Percentiles rank a stretch among this genome's conserved stretches.
Conservation (phyloP, 495 filamentous ascomycete species). For the Penicillium coffeae region DNA sequence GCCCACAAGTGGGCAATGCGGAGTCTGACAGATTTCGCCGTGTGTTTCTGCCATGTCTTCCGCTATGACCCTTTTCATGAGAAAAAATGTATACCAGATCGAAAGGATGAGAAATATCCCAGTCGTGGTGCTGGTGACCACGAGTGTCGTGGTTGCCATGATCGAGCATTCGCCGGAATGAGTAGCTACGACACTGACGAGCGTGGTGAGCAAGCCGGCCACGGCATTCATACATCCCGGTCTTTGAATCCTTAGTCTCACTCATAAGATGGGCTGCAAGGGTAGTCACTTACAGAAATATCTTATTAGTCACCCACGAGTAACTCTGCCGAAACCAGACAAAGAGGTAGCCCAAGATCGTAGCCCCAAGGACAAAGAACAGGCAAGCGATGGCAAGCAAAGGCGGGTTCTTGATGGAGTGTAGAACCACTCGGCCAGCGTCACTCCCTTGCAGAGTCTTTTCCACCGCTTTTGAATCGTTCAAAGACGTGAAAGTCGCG, state of each 20-base stretch:
- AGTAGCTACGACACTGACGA: background rate
- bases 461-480: conserved; percentile 18
- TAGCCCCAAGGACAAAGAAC: conserved; percentile 14
- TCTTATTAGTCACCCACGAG: conserved; percentile 20
- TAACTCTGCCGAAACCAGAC: conserved; percentile 18
- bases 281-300: background rate
- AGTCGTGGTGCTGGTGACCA: background rate
- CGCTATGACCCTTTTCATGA: background rate
- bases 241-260: background rate
- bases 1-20: background rate
- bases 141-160: background rate
- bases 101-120: background rate
- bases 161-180: background rate
- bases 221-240: background rate
- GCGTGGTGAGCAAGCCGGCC: background rate
- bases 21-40: background rate
- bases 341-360: conserved; percentile 13
- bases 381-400: conserved; percentile 21
- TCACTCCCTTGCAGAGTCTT: conserved; percentile 6
- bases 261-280: background rate
- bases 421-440: conserved; percentile 10
- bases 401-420: conserved; percentile 20
- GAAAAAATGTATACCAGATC: background rate
- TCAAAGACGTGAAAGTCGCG: conserved; percentile 32
- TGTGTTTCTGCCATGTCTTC: background rate